Base-by-base conservation (phyloP, 2,329 filamentous ascomycete species). In the Neofusicoccum laricinum region DNA sequence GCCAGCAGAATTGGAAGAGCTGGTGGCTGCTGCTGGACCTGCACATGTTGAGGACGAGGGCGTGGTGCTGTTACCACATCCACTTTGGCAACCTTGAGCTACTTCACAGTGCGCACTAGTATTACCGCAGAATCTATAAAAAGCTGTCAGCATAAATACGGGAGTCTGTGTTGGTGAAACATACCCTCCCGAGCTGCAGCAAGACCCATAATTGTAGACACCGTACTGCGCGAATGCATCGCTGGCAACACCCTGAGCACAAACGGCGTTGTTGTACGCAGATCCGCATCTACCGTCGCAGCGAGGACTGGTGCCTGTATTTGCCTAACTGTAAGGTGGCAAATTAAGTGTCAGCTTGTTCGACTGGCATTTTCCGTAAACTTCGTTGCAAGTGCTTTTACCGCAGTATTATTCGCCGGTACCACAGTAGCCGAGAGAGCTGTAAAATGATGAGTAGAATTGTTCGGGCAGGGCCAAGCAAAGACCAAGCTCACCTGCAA, bases 241-340 rank as follows among this genome's bases (percentile, higher is more conserved):
- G 15, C 48, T 21, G 15, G 14, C n/a, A 10, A 15, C 36, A 21
- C 10, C 32, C n/a, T 15, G 10, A 14, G 21, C 19, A 19, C 61
- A 63, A 14, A 53, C 15, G 4, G 61, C 38, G 19, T 45, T 36
- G 34, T 38, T 21, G 49, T 34, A 63, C 7, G 50, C 48, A 2
- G 19, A 21, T 15, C 61, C 61, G 21, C 61, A 63, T 19, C 38
- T 41, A 12, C 61, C 61, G 38, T 63, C 61, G 36, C 61, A 63
- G 19, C 61, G 61, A 2, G 61, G 61, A 34, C 49, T 63, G 2
- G 36, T 53, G 21, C 49, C 61, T 21, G 4, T 25, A 6, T 12
- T 14, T 14, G 61, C 15, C 61, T 48, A 63, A 14, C 48, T 45
- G 34, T 48, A 63, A 1, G 21, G 38, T 11, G 49, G 48, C 7